Evolutionary conservation across 768 basidiomycete genomes (phyloP).

Genomic region (Mycena filopes): DNA sequence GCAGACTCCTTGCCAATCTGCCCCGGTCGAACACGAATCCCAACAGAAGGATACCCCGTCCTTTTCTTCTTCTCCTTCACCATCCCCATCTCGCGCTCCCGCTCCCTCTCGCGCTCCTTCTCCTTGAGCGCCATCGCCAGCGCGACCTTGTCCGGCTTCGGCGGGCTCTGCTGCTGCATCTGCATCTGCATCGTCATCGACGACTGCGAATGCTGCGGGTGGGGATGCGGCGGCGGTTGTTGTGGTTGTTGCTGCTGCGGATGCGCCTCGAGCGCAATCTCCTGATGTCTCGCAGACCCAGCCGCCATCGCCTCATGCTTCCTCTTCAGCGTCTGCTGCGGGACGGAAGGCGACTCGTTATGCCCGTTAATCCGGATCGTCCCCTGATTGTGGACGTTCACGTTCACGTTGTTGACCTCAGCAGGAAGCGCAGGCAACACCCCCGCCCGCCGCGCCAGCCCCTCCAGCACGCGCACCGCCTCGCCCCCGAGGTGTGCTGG

Average conservation of each 20-base stretch:
- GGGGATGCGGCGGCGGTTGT: conserved; percentile 3
- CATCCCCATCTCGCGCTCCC: conserved; percentile 48
- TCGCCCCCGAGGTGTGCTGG: too few relatives aligned
- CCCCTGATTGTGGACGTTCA: background rate
- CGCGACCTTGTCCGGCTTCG: conserved; percentile 3
- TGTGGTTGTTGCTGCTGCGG: background rate
- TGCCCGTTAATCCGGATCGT: background rate
- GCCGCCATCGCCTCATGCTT: conserved; percentile 38
- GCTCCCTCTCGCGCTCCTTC: conserved; percentile 34
- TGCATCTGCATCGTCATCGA: too few relatives aligned
- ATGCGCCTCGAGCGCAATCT: background rate
- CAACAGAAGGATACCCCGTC: conserved; percentile 50
- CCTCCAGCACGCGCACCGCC: conserved; percentile 38
- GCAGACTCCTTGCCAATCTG: background rate
- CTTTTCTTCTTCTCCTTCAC: conserved; percentile 56
- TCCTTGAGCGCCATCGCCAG: conserved; percentile 12
- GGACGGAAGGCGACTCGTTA: conserved; percentile 5
- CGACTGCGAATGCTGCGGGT: conserved; percentile 2
- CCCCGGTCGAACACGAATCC: conserved; percentile 22
- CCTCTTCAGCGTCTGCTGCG: conserved; percentile 41
- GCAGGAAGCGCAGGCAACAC: conserved; percentile 33
- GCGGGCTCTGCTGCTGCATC: background rate
- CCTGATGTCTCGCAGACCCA: background rate
- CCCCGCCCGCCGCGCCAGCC: conserved; percentile 39
- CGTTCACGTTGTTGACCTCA: conserved; percentile 33